A percentile compares a stretch with the other conserved stretches of the same genome.
Evolutionary conservation across 2,329 filamentous ascomycete genomes (phyloP).

Genomic region (Fusarium succisae): DNA sequence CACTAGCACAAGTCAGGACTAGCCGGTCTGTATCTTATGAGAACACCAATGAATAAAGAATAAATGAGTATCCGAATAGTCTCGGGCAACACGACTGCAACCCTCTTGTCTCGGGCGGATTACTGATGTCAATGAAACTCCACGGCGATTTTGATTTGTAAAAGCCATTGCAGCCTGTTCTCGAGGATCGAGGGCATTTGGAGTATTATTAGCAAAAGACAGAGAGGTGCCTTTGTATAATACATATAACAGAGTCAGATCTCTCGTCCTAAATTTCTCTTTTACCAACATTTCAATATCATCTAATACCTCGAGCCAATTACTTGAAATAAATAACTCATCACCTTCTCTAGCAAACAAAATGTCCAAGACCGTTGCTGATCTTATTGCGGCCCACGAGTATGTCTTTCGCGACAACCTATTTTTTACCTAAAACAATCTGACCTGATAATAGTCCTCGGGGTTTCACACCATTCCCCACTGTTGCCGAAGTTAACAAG

Average conservation of each 20-base stretch:
- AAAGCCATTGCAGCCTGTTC: background rate
- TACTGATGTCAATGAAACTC: rapidly evolving
- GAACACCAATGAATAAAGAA: background rate
- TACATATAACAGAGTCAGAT: background rate
- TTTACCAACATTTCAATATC: background rate
- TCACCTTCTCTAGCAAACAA: background rate
- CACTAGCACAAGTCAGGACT: too few relatives aligned
- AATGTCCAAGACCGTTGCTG: background rate
- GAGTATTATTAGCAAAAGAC: rapidly evolving
- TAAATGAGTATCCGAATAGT: background rate
- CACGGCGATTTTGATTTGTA: rapidly evolving
- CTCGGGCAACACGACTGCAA: background rate
- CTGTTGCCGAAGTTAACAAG: background rate
- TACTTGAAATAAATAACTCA: rapidly evolving
- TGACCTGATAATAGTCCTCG: background rate
- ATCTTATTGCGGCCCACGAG: background rate
- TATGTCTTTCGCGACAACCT: rapidly evolving
- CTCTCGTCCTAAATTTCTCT: rapidly evolving
- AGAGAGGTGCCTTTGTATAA: background rate
- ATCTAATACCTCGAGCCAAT: rapidly evolving
- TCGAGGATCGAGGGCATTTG: rapidly evolving
- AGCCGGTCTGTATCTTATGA: rapidly evolving
- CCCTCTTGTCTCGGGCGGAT: background rate
- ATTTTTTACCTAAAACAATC: too few relatives aligned
- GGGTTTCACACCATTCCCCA: background rate